Base-by-base conservation (phyloP, 2,329 filamentous ascomycete genomes). In the Trichoderma guizhouense region DNA sequence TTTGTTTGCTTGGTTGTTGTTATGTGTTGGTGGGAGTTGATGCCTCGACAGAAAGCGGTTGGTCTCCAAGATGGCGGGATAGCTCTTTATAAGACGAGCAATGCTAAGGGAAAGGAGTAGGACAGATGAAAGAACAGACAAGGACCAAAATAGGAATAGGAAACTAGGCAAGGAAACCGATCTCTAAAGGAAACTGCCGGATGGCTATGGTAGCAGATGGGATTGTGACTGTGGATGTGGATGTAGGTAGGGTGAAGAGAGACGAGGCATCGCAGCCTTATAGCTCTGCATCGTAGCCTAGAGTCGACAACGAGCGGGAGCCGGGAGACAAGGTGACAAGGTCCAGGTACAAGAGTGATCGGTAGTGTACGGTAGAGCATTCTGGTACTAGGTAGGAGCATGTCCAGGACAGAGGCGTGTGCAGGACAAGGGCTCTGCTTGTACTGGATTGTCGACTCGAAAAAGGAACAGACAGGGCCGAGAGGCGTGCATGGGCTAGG, bases 211-310 rank as follows among this genome's bases (percentile, higher is more conserved):
- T 39, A 39, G 65, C 68, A 69, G 64, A 51, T 68, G 32, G 64
- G 70, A 68, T 60, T 60, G 51, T 74, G 74, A 75, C 61, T 62
- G 69, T 74, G 72, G 76, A 76, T 78, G 76, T 74, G 78, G 43
- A 51, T 51, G 43, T 51, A 21, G 72, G 75, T 74, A 75, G 75
- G 74, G 67, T 70, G 73, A 74, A 73, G 28, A 51, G 76, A 76
- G 76, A 77, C 74, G 83, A 84, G 84, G 79, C 81, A 86, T 86
- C 82, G 83, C 78, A 86, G 83, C 86, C 86, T 88, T 88, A 88
- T 88, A 88, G 75, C 71, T 75, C 73, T 67, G 74, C 74, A 77
- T 76, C 71, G 78, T 73, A 78, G 78, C 78, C 79, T 80, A 75
- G 77, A 79, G 73, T 69, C 71, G 74, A 73, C 70, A 69, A 69